phyloP scores from a whole-genome alignment of 1,284 basidiomycete genomes.

The Chondrostereum purpureum region DNA sequence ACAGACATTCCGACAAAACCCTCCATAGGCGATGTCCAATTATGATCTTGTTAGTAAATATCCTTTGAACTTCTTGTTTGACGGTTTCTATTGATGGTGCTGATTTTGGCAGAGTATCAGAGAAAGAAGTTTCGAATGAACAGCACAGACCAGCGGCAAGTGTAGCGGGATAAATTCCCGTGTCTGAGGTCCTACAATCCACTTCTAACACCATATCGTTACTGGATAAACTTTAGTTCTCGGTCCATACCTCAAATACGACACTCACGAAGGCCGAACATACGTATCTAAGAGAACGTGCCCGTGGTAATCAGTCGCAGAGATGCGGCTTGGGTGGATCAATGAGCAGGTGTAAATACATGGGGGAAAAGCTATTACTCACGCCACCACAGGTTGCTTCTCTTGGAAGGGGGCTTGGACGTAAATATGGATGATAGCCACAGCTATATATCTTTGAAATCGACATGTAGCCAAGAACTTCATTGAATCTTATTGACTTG shows the following conservation, averaged over 20 bases:
- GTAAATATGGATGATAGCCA: constrained; percentile 38
- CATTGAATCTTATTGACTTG: no score
- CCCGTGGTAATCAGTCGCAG: constrained; percentile 44
- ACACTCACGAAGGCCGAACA: constrained; percentile 47
- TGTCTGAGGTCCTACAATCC: constrained; percentile 41
- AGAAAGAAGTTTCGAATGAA: constrained; percentile 1
- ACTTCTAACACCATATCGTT: constrained; percentile 23
- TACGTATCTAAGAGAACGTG: constrained; percentile 41
- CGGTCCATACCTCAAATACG: constrained; percentile 3
- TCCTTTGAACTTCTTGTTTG: constrained; percentile 34
- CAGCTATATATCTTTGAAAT: constrained; percentile 39
- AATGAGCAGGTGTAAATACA: constrained; percentile 4
- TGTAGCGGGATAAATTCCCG: constrained; percentile 36
- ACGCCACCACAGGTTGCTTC: constrained; percentile 46
- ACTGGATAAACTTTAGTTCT: constrained; percentile 4
- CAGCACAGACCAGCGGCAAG: constrained; percentile 31
- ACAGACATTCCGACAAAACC: constrained; percentile 41
- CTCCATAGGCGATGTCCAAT: constrained; percentile 52
- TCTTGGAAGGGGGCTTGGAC: constrained; percentile 25
- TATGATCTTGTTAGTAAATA: constrained; percentile 43
- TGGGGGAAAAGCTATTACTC: constrained; percentile 19
- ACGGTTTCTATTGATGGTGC: constrained; percentile 44
- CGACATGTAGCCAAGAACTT: no score
- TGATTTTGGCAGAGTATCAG: no score
- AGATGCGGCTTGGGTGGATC: constrained; percentile 23